phyloP scores from a whole-genome alignment of 148 eudicot genomes.

The Linanthus parryae region DNA sequence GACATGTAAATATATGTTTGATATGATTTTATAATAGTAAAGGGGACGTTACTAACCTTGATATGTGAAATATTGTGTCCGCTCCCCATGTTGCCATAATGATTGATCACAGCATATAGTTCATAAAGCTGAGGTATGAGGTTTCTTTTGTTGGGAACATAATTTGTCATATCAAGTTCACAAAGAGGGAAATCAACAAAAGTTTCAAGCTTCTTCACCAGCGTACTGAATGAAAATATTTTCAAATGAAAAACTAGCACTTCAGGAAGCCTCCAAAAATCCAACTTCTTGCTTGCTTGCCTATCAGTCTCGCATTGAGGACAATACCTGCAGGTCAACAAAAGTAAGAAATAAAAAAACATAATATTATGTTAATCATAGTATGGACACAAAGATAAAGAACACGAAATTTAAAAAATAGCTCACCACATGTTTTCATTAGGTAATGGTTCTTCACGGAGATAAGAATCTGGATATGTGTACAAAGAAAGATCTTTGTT shows the following conservation, averaged over 20 bases:
- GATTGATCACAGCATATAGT: constrained; percentile 84
- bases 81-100: constrained; percentile 91
- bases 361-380: too few species aligned
- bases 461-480: too few species aligned
- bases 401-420: constrained; percentile 1
- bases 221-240: constrained; percentile 85
- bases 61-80: constrained; percentile 91
- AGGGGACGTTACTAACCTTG: constrained; percentile 42
- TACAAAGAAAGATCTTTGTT: too few species aligned
- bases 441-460: too few species aligned
- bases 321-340: too few species aligned
- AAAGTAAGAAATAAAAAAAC: too few species aligned
- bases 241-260: constrained; percentile 84
- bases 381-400: too few species aligned
- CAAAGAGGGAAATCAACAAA: constrained; percentile 79
- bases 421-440: too few species aligned
- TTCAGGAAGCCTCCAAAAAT: constrained; percentile 93
- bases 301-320: constrained; percentile 81
- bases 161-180: constrained; percentile 78
- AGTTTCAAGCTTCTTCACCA: constrained; percentile 89
- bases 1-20: background rate
- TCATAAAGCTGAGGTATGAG: constrained; percentile 70
- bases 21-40: background rate
- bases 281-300: constrained; percentile 94
- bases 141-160: constrained; percentile 76